Evolutionary conservation across 257 asterid genomes (phyloP), one percentile per base, ranked within the genome.

Genomic region (Solanum medicagineum): DNA sequence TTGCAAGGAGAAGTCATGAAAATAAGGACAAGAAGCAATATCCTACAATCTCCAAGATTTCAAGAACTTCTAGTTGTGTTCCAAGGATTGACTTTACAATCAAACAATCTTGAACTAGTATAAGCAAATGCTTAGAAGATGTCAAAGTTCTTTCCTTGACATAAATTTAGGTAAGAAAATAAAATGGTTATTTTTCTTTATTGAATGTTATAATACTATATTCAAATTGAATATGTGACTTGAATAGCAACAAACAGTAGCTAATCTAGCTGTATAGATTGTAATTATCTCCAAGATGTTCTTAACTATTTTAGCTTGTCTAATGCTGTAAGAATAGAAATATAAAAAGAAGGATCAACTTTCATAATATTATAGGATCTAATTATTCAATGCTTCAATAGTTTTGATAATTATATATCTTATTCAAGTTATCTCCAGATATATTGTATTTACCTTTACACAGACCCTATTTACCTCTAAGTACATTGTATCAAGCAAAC

Each of bases 51-150:
- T 89, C 89, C 3, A 91, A 91, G 69, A 90, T 95, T 84, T 62
- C 91, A 1, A 91, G 98, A 92, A 94, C 94, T 69, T 90, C 98
- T 5, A 95, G 98, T 87, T 95, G 98, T 47, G 92, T 92, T 74
- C 93, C 97, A n/a, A 75, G 45, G 15, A 75, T 75, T 49, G 82
- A 75, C n/a, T n/a, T 22, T 74, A 45, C 59, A 12, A 74, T 22
- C 10, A 45, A 74, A 74, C 40, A 45, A 22, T 74, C 49, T 68
- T 68, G 51, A 68, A 42, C 54, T 69, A 19, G 55, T 10, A 42
- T 42, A 40, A 70, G 79, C 4, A 36, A 40, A 4, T 66, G 22
- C 20, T 7, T 32, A 3, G 40, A 44, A 47, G 20, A 45, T 44
- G 19, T n/a, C 6, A 42, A 19, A 71, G 80, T 42, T 71, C 2